phyloP scores from a whole-genome alignment of 176 grass and related monocot genomes.

The Canna indica region DNA sequence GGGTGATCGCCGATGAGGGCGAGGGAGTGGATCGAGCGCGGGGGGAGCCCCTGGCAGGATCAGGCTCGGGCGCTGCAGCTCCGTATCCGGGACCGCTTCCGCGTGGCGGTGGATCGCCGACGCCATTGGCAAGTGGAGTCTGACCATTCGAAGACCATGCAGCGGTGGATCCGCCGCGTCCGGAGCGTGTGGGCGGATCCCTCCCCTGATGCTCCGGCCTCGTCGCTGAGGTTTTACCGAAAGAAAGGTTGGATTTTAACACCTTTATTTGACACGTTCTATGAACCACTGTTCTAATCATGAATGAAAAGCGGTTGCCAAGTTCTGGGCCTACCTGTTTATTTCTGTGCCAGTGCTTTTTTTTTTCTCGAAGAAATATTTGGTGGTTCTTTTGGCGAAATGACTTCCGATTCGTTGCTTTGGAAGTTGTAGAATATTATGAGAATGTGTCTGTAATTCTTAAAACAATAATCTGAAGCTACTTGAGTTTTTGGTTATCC shows the following conservation, averaged over 20 bases:
- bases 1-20: constrained; percentile 5
- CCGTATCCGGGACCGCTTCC: constrained; percentile 76
- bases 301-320: background rate
- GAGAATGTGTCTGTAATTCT: too few relatives aligned
- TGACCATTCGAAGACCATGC: constrained; percentile 31
- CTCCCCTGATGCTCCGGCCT: background rate
- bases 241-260: constrained; percentile 46
- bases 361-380: background rate
- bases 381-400: background rate
- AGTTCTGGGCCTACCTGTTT: background rate
- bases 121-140: constrained; percentile 30
- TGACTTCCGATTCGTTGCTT: too few relatives aligned
- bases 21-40: constrained; percentile 42
- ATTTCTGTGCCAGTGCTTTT: background rate
- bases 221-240: constrained; percentile 50
- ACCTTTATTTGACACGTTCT: background rate
- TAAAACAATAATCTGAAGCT: too few relatives aligned
- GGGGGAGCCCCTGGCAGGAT: constrained; percentile 55
- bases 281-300: background rate
- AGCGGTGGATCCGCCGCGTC: constrained; percentile 46
- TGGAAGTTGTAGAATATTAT: too few relatives aligned
- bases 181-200: constrained; percentile 25
- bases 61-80: constrained; percentile 41
- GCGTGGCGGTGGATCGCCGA: constrained; percentile 54
- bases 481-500: too few relatives aligned